phyloP scores from a whole-genome alignment of 177 flowering plant genomes.

The Vitis hybrid region DNA sequence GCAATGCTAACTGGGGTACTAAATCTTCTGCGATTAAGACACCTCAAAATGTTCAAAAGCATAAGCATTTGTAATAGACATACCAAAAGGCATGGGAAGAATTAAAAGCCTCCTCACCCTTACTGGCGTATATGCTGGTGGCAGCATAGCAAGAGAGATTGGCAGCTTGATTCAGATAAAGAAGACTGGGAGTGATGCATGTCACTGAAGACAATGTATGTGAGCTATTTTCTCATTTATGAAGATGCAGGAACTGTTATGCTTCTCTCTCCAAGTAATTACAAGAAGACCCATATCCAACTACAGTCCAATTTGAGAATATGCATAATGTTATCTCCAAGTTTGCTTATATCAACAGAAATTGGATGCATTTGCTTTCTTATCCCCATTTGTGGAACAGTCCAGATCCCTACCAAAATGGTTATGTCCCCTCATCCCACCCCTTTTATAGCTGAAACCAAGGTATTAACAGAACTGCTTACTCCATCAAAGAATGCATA shows the following conservation, averaged over 20 bases:
- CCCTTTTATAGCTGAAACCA: conserved; percentile 34
- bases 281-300: no score
- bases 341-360: no score
- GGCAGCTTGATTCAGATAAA: conserved; percentile 11
- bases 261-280: conserved; percentile 19
- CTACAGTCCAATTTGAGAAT: no score
- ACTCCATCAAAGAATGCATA: conserved; percentile 48
- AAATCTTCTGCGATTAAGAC: conserved; percentile 1
- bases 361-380: conserved; percentile 26
- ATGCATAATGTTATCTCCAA: no score
- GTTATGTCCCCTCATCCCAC: conserved; percentile 31
- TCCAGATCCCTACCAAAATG: conserved; percentile 40
- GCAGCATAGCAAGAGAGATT: conserved; percentile 15
- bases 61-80: neutral
- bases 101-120: neutral
- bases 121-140: conserved; percentile 2
- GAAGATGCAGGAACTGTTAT: conserved; percentile 13
- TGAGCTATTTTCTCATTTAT: conserved; percentile 15
- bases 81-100: neutral
- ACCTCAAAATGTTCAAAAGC: conserved; percentile 3
- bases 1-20: neutral
- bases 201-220: conserved; percentile 14
- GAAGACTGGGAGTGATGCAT: conserved; percentile 20
- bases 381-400: conserved; percentile 49
- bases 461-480: conserved; percentile 23